A percentile compares a stretch with the other conserved stretches of the same genome.
These are phyloP conservation scores for Aegilops tauschii DNA, from an alignment of 176 grass and related monocot species.

Conservation along the genomic window DNA sequence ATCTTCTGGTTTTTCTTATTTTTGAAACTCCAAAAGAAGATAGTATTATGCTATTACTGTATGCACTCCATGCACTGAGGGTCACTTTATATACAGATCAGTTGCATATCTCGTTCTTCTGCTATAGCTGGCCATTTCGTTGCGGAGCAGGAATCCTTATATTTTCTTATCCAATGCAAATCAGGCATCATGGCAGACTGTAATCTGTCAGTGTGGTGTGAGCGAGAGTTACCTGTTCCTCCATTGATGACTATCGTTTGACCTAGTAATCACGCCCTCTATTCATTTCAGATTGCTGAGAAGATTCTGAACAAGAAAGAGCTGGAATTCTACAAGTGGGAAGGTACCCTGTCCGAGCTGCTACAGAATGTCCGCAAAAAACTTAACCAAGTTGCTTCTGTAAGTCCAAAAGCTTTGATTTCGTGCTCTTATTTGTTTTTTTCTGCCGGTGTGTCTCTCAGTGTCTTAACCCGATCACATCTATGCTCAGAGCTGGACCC, in stretches of 20 bases:
- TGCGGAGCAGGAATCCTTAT: background rate
- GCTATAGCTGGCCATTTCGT: background rate
- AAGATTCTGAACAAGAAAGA: conserved; percentile 93
- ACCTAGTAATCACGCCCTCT: background rate
- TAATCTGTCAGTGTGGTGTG: background rate
- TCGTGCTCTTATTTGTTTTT: background rate
- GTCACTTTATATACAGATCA: background rate
- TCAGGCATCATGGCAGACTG: background rate
- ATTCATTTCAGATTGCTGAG: conserved; percentile 57
- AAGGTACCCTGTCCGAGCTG: conserved; percentile 73
- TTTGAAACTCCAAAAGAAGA: background rate
- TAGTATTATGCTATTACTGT: background rate
- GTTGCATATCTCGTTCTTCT: background rate
- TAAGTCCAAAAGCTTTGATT: conserved; percentile 23
- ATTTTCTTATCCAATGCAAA: background rate
- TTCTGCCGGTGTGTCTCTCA: background rate
- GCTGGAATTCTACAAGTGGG: conserved; percentile 96
- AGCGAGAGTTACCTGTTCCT: background rate
- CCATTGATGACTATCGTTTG: background rate
- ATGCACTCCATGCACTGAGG: background rate
- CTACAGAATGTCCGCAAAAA: conserved; percentile 78
- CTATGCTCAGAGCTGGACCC: conserved; percentile 57
- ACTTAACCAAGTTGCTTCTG: conserved; percentile 71
- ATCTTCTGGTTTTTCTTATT: background rate
- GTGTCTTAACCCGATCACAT: background rate